Base-by-base conservation (phyloP, 108 stramenopile genomes). In the Nitzschia sp. region DNA sequence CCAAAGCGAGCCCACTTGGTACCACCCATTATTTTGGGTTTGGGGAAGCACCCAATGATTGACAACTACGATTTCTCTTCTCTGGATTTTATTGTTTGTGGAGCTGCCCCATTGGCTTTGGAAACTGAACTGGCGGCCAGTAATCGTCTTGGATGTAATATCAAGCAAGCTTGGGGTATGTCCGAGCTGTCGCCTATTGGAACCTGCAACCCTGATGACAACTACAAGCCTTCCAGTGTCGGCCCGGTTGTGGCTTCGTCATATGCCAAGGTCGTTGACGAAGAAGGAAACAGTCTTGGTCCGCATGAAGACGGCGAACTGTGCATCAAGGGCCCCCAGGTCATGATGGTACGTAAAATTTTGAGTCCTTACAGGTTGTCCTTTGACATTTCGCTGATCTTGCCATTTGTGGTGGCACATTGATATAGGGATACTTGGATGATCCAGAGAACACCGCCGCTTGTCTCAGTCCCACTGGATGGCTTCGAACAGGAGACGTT, bases 151-250 rank as follows among this genome's bases (percentile, higher is more conserved):
- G 61, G 65, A 10, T 63, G 77, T 63, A 24, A 67, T 41, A 76
- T 95, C 29, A 91, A 92, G 64, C 96, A 97, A 69, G 90, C 74
- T 41, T 97, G 91, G 89, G 96, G 96, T 11, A 90, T 93, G 90
- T 85, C 83, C 24, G 96, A 97, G 46, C 51, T 90, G 25, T 73
- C 73, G 17, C 89, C 87, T 3, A 57, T 90, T 51, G 90, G 79
- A 0, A 88, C 90, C 9, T 54, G 83, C 58, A 92, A 70, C 63
- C 72, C 86, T 7, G 87, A 92, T 70, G 69, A 61, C 48, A 66
- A 76, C 20, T 42, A 61, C 59, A 83, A 78, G 41, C 41, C 52
- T 7, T 67, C 72, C 15, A 78, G 77, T 20, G 80, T 91, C 6
- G 96, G 96, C 17, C 86, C 78, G 29, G 65, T 91, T 22, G 76